Percentiles rank a stretch among this genome's conserved stretches.
These are phyloP conservation scores for Entonaema liquescens DNA, from an alignment of 495 filamentous ascomycete species.

Conservation along the genomic window DNA sequence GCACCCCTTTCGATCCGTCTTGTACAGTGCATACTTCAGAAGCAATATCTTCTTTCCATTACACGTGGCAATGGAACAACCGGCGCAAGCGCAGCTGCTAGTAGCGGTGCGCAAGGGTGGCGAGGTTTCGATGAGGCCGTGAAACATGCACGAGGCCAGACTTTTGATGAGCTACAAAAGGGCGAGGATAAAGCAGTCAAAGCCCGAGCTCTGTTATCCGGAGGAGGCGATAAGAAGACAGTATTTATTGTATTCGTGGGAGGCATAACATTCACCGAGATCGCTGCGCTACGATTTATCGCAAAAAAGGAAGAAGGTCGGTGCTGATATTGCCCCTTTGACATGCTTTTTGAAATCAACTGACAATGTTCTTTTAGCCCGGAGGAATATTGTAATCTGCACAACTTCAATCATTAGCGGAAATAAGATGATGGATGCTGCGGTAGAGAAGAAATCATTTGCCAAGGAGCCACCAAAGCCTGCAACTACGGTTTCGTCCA, in stretches of 20 bases:
- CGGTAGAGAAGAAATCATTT: constrained; percentile 78
- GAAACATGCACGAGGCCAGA: constrained; percentile 83
- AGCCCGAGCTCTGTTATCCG: constrained; percentile 83
- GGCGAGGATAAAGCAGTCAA: constrained; percentile 93
- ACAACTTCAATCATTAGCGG: constrained; percentile 93
- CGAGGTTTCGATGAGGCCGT: constrained; percentile 88
- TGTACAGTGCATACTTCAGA: constrained; percentile 95
- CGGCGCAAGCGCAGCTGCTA: constrained; percentile 54
- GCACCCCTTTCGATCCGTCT: constrained; percentile 92
- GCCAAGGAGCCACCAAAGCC: constrained; percentile 50
- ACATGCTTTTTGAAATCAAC: constrained; percentile 19
- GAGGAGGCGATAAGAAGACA: constrained; percentile 76
- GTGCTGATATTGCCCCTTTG: constrained; percentile 19
- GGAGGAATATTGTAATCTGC: constrained; percentile 86
- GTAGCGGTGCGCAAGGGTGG: constrained; percentile 80
- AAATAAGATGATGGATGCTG: constrained; percentile 86
- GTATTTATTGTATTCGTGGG: constrained; percentile 95
- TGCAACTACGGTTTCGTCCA: constrained; percentile 7
- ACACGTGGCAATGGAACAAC: constrained; percentile 64
- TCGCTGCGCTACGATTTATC: constrained; percentile 92
- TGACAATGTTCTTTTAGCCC: constrained; percentile 49
- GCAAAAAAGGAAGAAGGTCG: constrained; percentile 83
- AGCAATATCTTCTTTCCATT: constrained; percentile 78
- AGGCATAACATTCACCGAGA: constrained; percentile 93
- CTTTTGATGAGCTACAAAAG: constrained; percentile 91